Conservation (phyloP, 306 rosid species). For the Malus fusca region DNA sequence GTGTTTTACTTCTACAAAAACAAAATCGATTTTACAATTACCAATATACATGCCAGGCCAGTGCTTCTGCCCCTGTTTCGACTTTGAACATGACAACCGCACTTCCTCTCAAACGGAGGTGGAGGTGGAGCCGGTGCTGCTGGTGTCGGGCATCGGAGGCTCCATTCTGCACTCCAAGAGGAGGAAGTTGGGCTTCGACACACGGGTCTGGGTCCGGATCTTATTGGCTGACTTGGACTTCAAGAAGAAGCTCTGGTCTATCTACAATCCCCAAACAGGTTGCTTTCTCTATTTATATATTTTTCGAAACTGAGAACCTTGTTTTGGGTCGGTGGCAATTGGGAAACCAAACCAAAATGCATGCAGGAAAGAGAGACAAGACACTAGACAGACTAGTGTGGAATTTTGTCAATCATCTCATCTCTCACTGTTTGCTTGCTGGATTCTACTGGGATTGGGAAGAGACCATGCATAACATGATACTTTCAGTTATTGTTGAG, state of each 20-base stretch:
- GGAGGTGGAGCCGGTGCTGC: constrained; percentile 66
- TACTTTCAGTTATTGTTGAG: neutral
- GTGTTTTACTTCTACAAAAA: too few relatives aligned
- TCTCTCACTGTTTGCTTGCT: neutral
- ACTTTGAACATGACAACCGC: neutral
- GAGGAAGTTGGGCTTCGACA: constrained; percentile 55
- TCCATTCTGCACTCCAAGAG: constrained; percentile 66
- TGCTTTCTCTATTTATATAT: neutral
- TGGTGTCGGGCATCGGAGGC: constrained; percentile 83
- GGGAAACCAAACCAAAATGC: neutral
- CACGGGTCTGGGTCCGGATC: constrained; percentile 82
- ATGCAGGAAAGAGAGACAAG: neutral
- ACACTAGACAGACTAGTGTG: neutral
- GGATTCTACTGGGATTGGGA: neutral
- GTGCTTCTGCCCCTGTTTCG: constrained; percentile 44
- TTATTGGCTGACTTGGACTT: constrained; percentile 70
- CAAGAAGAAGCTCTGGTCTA: constrained; percentile 62
- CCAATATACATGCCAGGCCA: constrained; percentile 10
- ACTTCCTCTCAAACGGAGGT: constrained; percentile 25
- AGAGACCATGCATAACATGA: neutral
- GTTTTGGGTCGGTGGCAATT: neutral
- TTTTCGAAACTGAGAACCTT: neutral
- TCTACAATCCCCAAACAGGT: constrained; percentile 86
- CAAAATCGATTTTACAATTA: too few relatives aligned
- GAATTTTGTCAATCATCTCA: neutral